These are phyloP conservation scores for Fallopia convolvulus DNA, from an alignment of 148 eudicot genomes.

Conservation along the genomic window DNA sequence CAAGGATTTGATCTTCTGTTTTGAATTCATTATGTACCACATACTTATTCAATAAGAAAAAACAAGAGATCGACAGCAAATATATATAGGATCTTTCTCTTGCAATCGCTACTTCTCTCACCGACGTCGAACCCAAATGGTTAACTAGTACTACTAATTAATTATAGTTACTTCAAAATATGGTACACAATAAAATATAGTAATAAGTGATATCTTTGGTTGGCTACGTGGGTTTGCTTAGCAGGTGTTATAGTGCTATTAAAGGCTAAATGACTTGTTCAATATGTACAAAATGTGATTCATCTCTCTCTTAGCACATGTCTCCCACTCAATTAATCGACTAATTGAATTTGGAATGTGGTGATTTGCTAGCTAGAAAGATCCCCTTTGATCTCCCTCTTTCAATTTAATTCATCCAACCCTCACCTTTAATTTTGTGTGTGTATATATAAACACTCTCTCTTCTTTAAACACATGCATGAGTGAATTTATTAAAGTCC, in stretches of 20 bases:
- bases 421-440: too few relatives aligned
- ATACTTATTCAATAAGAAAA: neutral
- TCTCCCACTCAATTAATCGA: neutral
- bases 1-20: neutral
- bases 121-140: neutral
- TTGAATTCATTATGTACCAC: neutral
- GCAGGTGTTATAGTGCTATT: neutral
- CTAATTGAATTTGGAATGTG: neutral
- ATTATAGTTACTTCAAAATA: neutral
- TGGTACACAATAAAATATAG: neutral
- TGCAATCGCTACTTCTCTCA: neutral
- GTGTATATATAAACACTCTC: too few relatives aligned
- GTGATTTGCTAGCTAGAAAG: neutral
- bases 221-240: constrained; percentile 7
- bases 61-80: neutral
- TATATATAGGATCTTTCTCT: neutral
- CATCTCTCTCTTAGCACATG: constrained; percentile 1
- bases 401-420: neutral
- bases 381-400: neutral
- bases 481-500: too few relatives aligned
- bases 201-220: neutral
- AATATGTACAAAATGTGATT: neutral
- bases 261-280: neutral
- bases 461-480: too few relatives aligned
- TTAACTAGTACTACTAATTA: neutral